These are phyloP conservation scores for Cyberlindnera nakhonratchasimensis DNA, from an alignment of 805 yeast species.

Conservation along the genomic window DNA sequence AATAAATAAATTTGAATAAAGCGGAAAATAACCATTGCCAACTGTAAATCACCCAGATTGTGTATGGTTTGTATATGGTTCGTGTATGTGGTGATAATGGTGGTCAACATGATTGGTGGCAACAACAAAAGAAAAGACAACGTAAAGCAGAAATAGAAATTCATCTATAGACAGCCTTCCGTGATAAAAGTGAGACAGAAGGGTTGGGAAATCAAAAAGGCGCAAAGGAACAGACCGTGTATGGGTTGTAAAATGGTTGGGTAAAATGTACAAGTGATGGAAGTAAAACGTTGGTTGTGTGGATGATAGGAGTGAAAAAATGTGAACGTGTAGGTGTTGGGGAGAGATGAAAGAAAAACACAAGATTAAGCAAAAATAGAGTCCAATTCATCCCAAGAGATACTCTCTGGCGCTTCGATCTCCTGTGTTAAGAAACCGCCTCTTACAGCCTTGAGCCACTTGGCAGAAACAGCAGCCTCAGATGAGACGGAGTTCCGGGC, in stretches of 20 bases:
- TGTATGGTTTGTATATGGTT: not conserved
- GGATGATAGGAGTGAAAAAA: not conserved
- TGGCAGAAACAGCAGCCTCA: slow-evolving; percentile 40
- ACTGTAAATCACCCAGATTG: slow-evolving; percentile 4
- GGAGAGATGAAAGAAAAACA: too few species aligned
- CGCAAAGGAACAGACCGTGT: not conserved
- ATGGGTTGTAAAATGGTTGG: not conserved
- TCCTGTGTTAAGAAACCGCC: slow-evolving; percentile 77
- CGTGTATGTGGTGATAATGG: slow-evolving; percentile 2
- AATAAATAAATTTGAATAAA: not conserved
- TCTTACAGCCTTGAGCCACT: slow-evolving; percentile 72
- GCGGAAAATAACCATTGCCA: not conserved
- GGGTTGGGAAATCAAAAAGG: not conserved
- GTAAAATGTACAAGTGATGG: slow-evolving; percentile 8
- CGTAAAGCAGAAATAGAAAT: not conserved
- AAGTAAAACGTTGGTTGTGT: not conserved
- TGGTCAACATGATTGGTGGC: not conserved
- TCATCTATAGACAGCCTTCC: slow-evolving; percentile 1
- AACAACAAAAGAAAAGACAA: not conserved
- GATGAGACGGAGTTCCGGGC: slow-evolving; percentile 19
- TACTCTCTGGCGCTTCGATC: slow-evolving; percentile 75
- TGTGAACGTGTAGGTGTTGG: not conserved
- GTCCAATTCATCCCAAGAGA: slow-evolving; percentile 66
- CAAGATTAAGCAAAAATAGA: slow-evolving; percentile 1
- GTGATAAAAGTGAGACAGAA: slow-evolving; percentile 1